Base-by-base conservation (phyloP, 2,329 filamentous ascomycete species). In the Aspergillus flavus region DNA sequence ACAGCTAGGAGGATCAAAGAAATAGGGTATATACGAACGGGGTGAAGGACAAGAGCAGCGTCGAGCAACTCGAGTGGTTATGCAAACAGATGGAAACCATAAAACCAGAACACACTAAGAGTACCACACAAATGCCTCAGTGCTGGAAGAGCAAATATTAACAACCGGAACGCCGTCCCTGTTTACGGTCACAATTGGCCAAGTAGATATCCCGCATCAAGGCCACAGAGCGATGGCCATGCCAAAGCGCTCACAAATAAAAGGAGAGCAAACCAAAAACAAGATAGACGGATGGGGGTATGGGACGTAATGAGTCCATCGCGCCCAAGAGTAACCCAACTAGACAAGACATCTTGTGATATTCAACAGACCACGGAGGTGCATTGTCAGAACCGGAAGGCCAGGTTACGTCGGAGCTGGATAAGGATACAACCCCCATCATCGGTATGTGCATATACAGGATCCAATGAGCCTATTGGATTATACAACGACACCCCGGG, bases 401-500 rank as follows among this genome's bases (percentile, higher is more conserved):
- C n/a, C 23, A 46, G 39, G 32, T 54, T 21, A 45, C 41, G 34
- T 26, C 16, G 21, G 26, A 36, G 34, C 39, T 50, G 52, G 6
- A n/a, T 16, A 43, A 56, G 23, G 23, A 50, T 55, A 16, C 48
- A 55, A 34, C 39, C 48, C 39, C 19, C 36, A 52, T 57, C 59
- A 21, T 62, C 46, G 11, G 30, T n/a, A 41, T 55, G 23, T 50
- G 28, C 54, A 48, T 50, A 43, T 48, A 30, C 21, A 60, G 28
- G 16, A 57, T 7, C 30, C n/a, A 58, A 16, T 52, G 5, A 45
- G 34, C 54, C 71, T 66, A 89, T 75, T 89, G 78, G 64, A 91
- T 87, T 59, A 89, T 81, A 74, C 89, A 91, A 66, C 88, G 83
- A 74, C 89, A 91, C 21, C 87, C 83, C 43, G 87, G 84, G 59